Conservation (phyloP, 495 filamentous ascomycete species). For the Friedmanniomyces simplex region DNA sequence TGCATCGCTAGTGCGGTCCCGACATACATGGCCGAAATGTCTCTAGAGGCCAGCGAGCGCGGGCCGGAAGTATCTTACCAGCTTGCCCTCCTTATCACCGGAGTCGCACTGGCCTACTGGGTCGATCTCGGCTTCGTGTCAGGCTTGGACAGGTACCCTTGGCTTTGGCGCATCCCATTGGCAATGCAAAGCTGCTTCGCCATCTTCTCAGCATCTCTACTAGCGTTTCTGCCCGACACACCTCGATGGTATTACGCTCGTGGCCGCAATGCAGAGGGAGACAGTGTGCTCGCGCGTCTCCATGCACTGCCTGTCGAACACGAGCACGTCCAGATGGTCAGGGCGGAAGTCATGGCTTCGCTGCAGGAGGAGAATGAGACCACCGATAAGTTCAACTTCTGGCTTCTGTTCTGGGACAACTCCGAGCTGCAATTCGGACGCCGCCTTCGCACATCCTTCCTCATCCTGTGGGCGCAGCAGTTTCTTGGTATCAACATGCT, state of each 20-base stretch:
- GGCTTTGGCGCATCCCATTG: conserved; percentile 3
- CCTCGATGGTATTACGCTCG: conserved; percentile 11
- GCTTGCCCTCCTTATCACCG: conserved; percentile 7
- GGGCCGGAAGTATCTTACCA: conserved; percentile 11
- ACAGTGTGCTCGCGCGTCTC: conserved; percentile 5
- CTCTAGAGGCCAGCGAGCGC: conserved; percentile 4
- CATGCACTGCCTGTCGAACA: conserved; percentile 7
- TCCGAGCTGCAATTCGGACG: conserved; percentile 11
- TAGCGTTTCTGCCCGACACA: conserved; percentile 4
- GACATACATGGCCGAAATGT: conserved; percentile 12
- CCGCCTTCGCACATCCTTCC: conserved; percentile 7
- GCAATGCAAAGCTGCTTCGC: conserved; percentile 7
- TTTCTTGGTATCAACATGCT: conserved; percentile 14
- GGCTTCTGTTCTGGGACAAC: conserved; percentile 13
- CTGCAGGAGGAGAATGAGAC: conserved; percentile 2
- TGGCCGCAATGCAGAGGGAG: conserved; percentile 2
- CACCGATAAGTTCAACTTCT: not conserved
- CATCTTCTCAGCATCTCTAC: not conserved
- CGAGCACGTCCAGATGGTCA: conserved; percentile 2
- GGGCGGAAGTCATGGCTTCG: not conserved
- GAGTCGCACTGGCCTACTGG: conserved; percentile 13
- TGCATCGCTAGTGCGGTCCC: conserved; percentile 5
- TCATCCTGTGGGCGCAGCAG: conserved; percentile 15
- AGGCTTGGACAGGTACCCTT: not conserved
- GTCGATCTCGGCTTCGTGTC: conserved; percentile 10